phyloP scores from a whole-genome alignment of 106 monocot genomes.

The Allium cepa region DNA sequence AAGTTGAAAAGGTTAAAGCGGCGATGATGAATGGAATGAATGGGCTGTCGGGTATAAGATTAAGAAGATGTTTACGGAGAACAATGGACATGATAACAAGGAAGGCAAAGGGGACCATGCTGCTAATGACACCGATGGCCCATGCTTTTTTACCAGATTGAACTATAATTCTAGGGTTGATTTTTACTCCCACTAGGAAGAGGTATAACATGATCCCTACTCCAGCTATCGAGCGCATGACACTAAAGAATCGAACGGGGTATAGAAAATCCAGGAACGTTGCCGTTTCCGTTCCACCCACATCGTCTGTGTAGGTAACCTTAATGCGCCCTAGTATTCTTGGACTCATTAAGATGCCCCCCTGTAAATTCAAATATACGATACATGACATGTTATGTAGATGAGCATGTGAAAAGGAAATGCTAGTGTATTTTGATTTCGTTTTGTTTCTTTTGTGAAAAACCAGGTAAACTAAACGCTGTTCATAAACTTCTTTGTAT shows the following conservation, averaged over 20 bases:
- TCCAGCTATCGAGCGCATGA: slow-evolving; percentile 1
- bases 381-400: no score
- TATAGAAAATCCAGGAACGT: not conserved
- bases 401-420: no score
- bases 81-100: not conserved
- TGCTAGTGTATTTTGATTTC: no score
- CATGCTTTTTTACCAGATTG: slow-evolving; percentile 1
- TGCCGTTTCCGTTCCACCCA: not conserved
- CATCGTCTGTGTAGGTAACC: not conserved
- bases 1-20: slow-evolving; percentile 9
- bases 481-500: no score
- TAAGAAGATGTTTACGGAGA: not conserved
- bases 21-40: not conserved
- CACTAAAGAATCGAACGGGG: not conserved
- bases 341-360: slow-evolving; percentile 3
- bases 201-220: slow-evolving; percentile 30
- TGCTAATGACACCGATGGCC: slow-evolving; percentile 11
- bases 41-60: not conserved
- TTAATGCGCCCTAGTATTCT: not conserved
- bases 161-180: slow-evolving; percentile 7
- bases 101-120: slow-evolving; percentile 10
- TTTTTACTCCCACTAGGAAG: slow-evolving; percentile 40
- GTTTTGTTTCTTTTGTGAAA: no score
- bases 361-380: not conserved
- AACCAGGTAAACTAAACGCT: no score